A percentile compares a stretch with the other conserved stretches of the same genome.
These are phyloP conservation scores for Lipomyces yamanashiensis DNA, from an alignment of 805 yeast species.

Conservation along the genomic window DNA sequence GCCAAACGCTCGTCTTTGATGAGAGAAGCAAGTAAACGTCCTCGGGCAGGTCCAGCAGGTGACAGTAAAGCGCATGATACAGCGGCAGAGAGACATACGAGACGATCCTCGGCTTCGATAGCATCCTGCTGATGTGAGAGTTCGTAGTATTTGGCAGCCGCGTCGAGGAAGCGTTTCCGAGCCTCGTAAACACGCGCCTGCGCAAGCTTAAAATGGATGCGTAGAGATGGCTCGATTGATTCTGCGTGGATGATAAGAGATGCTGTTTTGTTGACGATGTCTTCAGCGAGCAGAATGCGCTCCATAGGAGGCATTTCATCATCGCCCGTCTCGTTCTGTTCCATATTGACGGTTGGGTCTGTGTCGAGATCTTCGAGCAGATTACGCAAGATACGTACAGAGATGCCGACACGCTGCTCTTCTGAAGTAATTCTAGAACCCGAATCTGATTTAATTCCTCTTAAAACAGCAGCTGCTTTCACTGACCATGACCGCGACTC, in stretches of 20 bases:
- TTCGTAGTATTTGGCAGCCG: conserved; percentile 41
- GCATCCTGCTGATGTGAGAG: conserved; percentile 36
- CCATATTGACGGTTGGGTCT: conserved; percentile 4
- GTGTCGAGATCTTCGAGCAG: conserved; percentile 40
- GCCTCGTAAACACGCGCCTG: conserved; percentile 45
- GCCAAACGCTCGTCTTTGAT: conserved; percentile 40
- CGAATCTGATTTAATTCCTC: conserved; percentile 37
- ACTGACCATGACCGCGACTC: conserved; percentile 30
- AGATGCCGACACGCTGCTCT: conserved; percentile 36
- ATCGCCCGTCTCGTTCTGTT: conserved; percentile 6
- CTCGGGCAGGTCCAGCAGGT: conserved; percentile 45
- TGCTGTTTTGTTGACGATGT: conserved; percentile 40
- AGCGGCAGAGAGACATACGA: conserved; percentile 41
- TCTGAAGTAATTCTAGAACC: conserved; percentile 38
- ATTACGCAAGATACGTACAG: conserved; percentile 40
- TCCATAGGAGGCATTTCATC: conserved; percentile 19
- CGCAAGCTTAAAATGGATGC: conserved; percentile 41
- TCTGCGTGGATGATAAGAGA: conserved; percentile 35
- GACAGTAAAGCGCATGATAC: conserved; percentile 42
- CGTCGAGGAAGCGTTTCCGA: conserved; percentile 42
- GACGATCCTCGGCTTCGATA: conserved; percentile 40
- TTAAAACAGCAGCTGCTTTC: conserved; percentile 40
- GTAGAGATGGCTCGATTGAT: neutral
- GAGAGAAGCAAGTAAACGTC: conserved; percentile 39
- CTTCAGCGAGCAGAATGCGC: conserved; percentile 38